Percentiles rank a stretch among this genome's conserved stretches.
phyloP scores from a whole-genome alignment of 1,284 basidiomycete species.

The Malassezia japonica region DNA sequence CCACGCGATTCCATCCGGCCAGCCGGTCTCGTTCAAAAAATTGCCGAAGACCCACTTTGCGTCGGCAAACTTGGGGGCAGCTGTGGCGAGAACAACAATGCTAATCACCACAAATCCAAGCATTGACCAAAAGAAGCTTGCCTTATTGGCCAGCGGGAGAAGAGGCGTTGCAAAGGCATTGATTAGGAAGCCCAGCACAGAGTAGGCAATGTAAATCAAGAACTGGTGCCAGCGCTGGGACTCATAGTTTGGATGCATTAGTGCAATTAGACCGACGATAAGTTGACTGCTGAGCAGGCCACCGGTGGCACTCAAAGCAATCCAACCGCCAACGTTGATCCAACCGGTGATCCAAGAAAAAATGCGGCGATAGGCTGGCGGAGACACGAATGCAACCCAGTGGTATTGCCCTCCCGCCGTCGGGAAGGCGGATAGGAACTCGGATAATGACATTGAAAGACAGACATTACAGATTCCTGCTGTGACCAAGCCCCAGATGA shows the following conservation, averaged over 20 bases:
- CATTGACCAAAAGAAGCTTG: conserved; percentile 44
- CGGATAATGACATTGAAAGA: conserved; percentile 12
- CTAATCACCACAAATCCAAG: conserved; percentile 48
- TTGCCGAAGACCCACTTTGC: conserved; percentile 50
- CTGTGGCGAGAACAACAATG: conserved; percentile 48
- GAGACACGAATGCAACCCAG: conserved; percentile 46
- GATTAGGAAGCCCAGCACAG: conserved; percentile 26
- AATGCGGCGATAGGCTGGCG: conserved; percentile 30
- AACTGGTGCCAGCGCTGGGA: conserved; percentile 33
- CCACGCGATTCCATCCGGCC: conserved; percentile 51
- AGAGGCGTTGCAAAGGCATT: conserved; percentile 31
- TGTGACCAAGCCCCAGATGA: conserved; percentile 4
- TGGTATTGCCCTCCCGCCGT: conserved; percentile 50
- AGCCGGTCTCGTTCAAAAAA: conserved; percentile 51
- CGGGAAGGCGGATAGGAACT: conserved; percentile 19
- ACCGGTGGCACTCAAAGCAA: conserved; percentile 46
- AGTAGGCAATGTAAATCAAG: conserved; percentile 30
- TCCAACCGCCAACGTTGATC: conserved; percentile 46
- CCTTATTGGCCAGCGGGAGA: conserved; percentile 25
- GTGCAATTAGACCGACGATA: conserved; percentile 48
- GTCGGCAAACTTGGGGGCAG: conserved; percentile 47
- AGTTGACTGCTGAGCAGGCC: conserved; percentile 35
- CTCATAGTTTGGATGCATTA: conserved; percentile 47
- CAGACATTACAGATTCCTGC: conserved; percentile 6
- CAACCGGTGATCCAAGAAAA: conserved; percentile 39